phyloP scores from a whole-genome alignment of 202 grass and related monocot species.

The Saccharum hybrid region DNA sequence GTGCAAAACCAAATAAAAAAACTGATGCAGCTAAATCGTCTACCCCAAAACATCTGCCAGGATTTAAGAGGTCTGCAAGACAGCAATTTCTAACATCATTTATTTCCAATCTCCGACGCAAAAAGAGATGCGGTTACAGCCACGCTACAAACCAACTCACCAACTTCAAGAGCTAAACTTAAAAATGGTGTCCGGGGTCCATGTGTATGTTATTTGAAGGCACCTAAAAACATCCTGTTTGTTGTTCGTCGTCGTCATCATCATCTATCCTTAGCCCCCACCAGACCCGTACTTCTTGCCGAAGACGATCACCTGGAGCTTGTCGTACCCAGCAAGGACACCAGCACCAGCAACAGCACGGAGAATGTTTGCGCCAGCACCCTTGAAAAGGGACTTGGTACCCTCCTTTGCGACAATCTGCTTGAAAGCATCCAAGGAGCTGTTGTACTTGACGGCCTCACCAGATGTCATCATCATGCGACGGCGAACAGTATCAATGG shows the following conservation, averaged over 20 bases:
- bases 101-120: constrained; percentile 9
- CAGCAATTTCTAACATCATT: neutral
- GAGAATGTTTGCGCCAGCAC: constrained; percentile 69
- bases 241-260: constrained; percentile 33
- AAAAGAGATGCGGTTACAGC: neutral
- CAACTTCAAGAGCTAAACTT: constrained; percentile 21
- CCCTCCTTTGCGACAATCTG: constrained; percentile 66
- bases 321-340: constrained; percentile 68
- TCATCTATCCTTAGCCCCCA: constrained; percentile 39
- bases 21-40: neutral
- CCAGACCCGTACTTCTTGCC: constrained; percentile 77
- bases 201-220: constrained; percentile 13
- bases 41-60: neutral
- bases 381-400: constrained; percentile 68
- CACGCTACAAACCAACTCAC: neutral
- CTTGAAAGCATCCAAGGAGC: constrained; percentile 63
- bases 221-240: constrained; percentile 33
- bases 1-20: neutral
- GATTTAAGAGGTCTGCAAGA: neutral
- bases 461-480: constrained; percentile 81
- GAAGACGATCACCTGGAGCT: constrained; percentile 62
- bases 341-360: constrained; percentile 70
- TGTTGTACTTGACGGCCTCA: constrained; percentile 69
- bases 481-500: constrained; percentile 65
- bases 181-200: neutral